Percentiles rank a stretch among this genome's conserved stretches.
Evolutionary conservation across 2,329 filamentous ascomycete genomes (phyloP).

Genomic region (Epichloe uncinata): DNA sequence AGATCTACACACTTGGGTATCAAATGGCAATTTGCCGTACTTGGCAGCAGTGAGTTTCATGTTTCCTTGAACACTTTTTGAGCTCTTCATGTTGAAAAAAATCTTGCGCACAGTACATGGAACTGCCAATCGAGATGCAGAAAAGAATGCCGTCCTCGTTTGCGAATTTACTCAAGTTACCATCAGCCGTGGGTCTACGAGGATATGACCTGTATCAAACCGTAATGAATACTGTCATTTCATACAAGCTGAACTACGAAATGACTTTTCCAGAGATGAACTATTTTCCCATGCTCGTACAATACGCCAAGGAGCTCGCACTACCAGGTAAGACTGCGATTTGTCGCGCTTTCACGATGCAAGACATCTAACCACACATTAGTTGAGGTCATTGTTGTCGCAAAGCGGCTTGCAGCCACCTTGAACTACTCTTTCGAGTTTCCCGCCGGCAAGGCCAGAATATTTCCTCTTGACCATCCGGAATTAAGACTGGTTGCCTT

Average conservation of each 20-base stretch:
- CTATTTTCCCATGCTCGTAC: slow-evolving; percentile 50
- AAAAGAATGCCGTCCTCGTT: slow-evolving; percentile 50
- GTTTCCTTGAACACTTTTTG: neutral
- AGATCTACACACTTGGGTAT: slow-evolving; percentile 58
- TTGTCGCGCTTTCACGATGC: neutral
- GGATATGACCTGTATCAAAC: slow-evolving; percentile 50
- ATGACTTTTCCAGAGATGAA: slow-evolving; percentile 65
- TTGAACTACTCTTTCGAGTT: slow-evolving; percentile 43
- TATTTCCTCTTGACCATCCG: slow-evolving; percentile 47
- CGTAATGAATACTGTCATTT: slow-evolving; percentile 46
- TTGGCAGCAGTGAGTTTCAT: slow-evolving; percentile 45
- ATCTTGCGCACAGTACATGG: slow-evolving; percentile 29
- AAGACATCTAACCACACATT: slow-evolving; percentile 15
- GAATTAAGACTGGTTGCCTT: slow-evolving; percentile 62
- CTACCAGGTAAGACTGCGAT: slow-evolving; percentile 50
- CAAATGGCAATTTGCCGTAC: slow-evolving; percentile 56
- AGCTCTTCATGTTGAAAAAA: neutral
- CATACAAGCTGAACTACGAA: slow-evolving; percentile 54
- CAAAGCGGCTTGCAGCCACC: slow-evolving; percentile 30
- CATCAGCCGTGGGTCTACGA: slow-evolving; percentile 26
- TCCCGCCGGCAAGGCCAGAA: slow-evolving; percentile 30
- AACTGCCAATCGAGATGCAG: slow-evolving; percentile 51
- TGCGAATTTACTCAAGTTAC: slow-evolving; percentile 43
- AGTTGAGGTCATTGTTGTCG: slow-evolving; percentile 38
- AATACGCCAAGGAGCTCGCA: slow-evolving; percentile 56